Conservation (phyloP, 1,284 basidiomycete species). For the Pterula multifida region DNA sequence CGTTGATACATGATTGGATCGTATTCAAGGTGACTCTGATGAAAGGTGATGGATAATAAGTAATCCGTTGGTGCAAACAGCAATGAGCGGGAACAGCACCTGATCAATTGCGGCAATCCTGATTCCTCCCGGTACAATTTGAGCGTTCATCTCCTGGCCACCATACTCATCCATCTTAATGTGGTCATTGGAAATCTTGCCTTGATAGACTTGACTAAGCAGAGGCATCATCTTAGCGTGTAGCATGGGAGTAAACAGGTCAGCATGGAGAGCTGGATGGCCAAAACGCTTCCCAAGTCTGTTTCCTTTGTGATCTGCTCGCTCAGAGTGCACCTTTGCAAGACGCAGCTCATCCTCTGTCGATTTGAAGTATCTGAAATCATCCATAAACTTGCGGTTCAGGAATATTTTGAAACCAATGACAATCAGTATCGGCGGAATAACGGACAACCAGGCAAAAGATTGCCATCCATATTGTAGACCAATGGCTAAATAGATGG, state of each 20-base stretch:
- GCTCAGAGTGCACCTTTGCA: conserved; percentile 61
- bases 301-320: conserved; percentile 54
- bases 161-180: conserved; percentile 63
- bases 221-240: conserved; percentile 77
- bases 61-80: too few relatives aligned
- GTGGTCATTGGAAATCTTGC: conserved; percentile 52
- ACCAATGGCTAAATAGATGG: conserved; percentile 54
- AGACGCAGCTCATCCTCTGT: conserved; percentile 57
- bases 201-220: conserved; percentile 61
- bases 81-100: conserved; percentile 21
- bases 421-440: conserved; percentile 72
- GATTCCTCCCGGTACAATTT: conserved; percentile 61
- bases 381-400: conserved; percentile 48
- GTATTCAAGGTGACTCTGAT: conserved; percentile 59
- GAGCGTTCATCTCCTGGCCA: conserved; percentile 60
- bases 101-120: conserved; percentile 69
- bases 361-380: conserved; percentile 75
- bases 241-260: conserved; percentile 80
- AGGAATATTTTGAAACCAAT: conserved; percentile 77
- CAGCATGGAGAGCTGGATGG: conserved; percentile 69
- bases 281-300: conserved; percentile 77
- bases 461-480: conserved; percentile 69
- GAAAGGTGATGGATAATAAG: neutral
- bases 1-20: conserved; percentile 63
- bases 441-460: conserved; percentile 57